Base-by-base conservation (phyloP, 352 stramenopile genomes). In the Globisporangium radiosum region DNA sequence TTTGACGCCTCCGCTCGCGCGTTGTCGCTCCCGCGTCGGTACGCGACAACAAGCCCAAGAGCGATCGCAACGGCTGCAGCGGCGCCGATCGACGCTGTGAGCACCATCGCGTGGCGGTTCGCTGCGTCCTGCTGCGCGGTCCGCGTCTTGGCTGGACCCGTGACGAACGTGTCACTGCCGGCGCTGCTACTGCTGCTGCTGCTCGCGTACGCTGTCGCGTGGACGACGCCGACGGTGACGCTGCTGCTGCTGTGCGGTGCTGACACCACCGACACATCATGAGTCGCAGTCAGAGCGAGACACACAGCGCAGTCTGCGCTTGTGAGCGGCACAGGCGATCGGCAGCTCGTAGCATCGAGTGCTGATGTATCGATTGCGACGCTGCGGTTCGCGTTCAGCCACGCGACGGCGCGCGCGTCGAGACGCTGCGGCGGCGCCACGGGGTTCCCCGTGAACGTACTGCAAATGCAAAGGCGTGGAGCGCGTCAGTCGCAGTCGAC, bases 101-200 rank as follows among this genome's bases (percentile, higher is more conserved):
- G 45, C 14, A 57, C 8, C 57, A 62, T 62, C 49, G 57, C 57
- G 5, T 56, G 48, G 8, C 36, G 57, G 37, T 63, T 57, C 50
- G 45, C 50, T 3, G 57, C 40, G 9, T 51, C 48, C 3, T 33
- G 25, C 49, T 62, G 48, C 40, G 54, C 57, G 3, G 40, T 17
- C n/a, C 39, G 54, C 9, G 51, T 42, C 0, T 7, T 43, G 5
- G 13, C 13, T 14, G 55, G 38, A 11, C 14, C 13, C 8, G 13
- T 47, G 10, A 11, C 25, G 47, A 49, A 33, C 45, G 17, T 50
- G 14, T n/a, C 15, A 8, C 25, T 17, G n/a, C 15, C n/a, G 14
- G 5, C 25, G 45, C n/a, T 36, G 45, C 17, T 36, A n/a, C 17
- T 50, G n/a, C 14, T 15, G 47, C 25, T 17, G 17, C 57, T 25